These are phyloP conservation scores for Verticillium klebahnii DNA, from an alignment of 2,329 filamentous ascomycete species.

Conservation along the genomic window DNA sequence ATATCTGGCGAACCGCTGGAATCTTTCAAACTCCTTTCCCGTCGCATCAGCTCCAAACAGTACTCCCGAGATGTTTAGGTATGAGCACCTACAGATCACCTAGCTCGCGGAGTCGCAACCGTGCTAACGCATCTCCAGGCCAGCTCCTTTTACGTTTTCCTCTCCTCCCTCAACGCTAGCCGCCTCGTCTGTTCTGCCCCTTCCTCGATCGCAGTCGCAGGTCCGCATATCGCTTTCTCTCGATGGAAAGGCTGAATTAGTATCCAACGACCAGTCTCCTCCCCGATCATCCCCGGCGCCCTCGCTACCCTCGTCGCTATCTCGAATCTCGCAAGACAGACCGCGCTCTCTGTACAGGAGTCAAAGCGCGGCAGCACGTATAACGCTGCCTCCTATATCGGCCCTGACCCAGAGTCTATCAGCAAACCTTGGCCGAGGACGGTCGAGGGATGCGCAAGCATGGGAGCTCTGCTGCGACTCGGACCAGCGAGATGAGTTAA, in stretches of 20 bases:
- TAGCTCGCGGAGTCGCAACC: constrained; percentile 5
- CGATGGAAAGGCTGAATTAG: constrained; percentile 86
- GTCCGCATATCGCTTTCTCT: constrained; percentile 79
- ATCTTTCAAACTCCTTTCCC: constrained; percentile 45
- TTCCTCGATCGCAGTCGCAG: constrained; percentile 39
- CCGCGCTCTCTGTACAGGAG: constrained; percentile 60
- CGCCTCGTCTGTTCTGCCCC: constrained; percentile 33
- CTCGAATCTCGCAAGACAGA: constrained; percentile 43
- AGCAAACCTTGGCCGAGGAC: constrained; percentile 57
- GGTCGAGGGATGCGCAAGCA: constrained; percentile 80
- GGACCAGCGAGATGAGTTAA: constrained; percentile 72
- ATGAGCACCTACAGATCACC: constrained; percentile 17
- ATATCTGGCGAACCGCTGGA: constrained; percentile 55
- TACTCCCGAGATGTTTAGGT: constrained; percentile 42
- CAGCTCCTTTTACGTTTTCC: constrained; percentile 38
- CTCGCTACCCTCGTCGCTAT: constrained; percentile 38
- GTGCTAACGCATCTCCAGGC: constrained; percentile 20
- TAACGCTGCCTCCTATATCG: constrained; percentile 54
- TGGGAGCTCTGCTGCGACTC: constrained; percentile 91
- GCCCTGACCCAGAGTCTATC: constrained; percentile 47
- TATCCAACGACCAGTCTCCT: constrained; percentile 65
- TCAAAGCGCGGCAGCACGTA: constrained; percentile 59
- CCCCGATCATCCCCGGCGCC: constrained; percentile 53
- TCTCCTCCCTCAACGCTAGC: constrained; percentile 12
- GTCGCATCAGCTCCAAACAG: constrained; percentile 38